A percentile compares a stretch with the other conserved stretches of the same genome.
Conservation (phyloP, 768 basidiomycete species). For the Pleurotus pulmonarius region DNA sequence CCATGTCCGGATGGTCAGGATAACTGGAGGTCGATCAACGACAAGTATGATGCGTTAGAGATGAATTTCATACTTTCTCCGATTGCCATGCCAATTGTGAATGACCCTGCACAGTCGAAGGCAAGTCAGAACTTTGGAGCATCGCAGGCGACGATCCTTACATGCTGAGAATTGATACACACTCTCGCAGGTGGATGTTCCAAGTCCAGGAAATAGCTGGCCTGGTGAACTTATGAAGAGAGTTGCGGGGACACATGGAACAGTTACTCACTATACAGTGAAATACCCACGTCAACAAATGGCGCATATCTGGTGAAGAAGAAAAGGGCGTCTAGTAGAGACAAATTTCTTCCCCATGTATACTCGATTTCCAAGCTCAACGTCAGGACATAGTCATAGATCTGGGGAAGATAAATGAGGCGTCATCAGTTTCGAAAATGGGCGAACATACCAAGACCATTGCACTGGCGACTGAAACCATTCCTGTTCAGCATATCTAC, state of each 20-base stretch:
- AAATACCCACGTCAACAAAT: not conserved
- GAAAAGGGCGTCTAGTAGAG: not conserved
- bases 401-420: not conserved
- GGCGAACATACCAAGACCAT: too few relatives aligned
- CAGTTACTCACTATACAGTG: not conserved
- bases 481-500: too few relatives aligned
- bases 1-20: conserved; percentile 5
- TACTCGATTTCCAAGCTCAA: not conserved
- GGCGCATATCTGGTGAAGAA: not conserved
- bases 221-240: not conserved
- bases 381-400: conserved; percentile 1
- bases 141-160: not conserved
- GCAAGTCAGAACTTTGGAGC: not conserved
- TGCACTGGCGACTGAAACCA: too few relatives aligned
- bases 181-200: not conserved
- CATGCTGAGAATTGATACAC: not conserved
- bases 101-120: not conserved
- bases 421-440: too few relatives aligned
- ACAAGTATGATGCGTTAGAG: not conserved
- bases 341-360: not conserved
- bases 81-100: not conserved
- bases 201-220: not conserved
- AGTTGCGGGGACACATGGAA: not conserved
- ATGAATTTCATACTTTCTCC: not conserved
- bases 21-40: not conserved